phyloP scores from a whole-genome alignment of 345 rosid species.

The Kandelia obovata region DNA sequence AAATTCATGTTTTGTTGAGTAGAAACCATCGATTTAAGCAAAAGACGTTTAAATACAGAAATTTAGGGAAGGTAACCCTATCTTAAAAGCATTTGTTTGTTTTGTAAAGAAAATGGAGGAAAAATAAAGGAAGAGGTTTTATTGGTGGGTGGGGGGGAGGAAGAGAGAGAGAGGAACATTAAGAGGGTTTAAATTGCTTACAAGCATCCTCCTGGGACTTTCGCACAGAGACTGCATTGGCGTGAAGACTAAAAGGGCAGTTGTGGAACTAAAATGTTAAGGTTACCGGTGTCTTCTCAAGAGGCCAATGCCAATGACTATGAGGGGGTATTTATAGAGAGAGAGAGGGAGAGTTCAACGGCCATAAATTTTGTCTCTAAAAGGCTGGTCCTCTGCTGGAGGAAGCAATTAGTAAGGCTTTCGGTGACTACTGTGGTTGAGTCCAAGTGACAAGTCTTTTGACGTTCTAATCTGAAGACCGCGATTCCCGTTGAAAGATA shows the following conservation, averaged over 20 bases:
- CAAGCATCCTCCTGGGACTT: slow-evolving; percentile 16
- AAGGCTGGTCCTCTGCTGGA: slow-evolving; percentile 7
- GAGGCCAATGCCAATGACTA: not conserved
- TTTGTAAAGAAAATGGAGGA: slow-evolving; percentile 11
- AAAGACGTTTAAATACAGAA: too few relatives aligned
- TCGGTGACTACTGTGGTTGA: slow-evolving; percentile 4
- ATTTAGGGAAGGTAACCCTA: too few relatives aligned
- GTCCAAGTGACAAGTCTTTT: not conserved
- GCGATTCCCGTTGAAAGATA: too few relatives aligned
- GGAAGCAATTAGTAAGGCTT: slow-evolving; percentile 19
- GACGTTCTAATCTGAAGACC: not conserved
- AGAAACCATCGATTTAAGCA: too few relatives aligned
- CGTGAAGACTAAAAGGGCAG: not conserved
- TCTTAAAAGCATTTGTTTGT: not conserved
- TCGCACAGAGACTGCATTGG: slow-evolving; percentile 19
- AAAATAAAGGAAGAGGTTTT: not conserved
- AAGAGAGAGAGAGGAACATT: too few relatives aligned
- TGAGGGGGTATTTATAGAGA: slow-evolving; percentile 17
- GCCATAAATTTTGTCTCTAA: not conserved
- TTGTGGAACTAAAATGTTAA: slow-evolving; percentile 9
- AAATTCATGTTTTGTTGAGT: too few relatives aligned
- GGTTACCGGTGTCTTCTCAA: not conserved
- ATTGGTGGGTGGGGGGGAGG: not conserved
- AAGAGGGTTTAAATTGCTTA: slow-evolving; percentile 7
- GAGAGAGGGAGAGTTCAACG: not conserved